These are phyloP conservation scores for Haematococcus lacustris DNA, from an alignment of 139 green algal genomes.

Conservation along the genomic window DNA sequence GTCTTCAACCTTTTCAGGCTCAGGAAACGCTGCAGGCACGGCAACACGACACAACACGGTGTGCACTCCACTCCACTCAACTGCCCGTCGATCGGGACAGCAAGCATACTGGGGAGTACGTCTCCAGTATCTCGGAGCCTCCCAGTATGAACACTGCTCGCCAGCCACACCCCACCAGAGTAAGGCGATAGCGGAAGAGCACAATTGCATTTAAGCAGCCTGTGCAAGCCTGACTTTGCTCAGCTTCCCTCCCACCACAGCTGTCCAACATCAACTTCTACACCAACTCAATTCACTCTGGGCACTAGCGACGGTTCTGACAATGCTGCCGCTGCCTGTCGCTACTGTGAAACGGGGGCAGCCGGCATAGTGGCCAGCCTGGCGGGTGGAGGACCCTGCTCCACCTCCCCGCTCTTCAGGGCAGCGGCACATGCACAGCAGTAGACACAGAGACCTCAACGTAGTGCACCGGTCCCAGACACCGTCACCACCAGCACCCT, in stretches of 20 bases:
- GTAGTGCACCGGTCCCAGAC: not conserved
- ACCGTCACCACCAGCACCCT: not conserved
- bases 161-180: not conserved
- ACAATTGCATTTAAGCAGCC: too few relatives aligned
- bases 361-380: not conserved
- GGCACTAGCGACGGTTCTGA: too few relatives aligned
- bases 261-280: too few relatives aligned
- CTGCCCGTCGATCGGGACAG: too few relatives aligned
- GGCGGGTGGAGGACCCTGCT: not conserved
- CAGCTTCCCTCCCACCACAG: too few relatives aligned
- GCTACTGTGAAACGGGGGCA: too few relatives aligned
- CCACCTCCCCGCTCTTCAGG: not conserved
- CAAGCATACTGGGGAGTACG: not conserved
- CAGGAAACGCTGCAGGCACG: constrained; percentile 6
- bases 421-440: not conserved
- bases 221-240: too few relatives aligned
- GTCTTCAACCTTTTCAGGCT: not conserved
- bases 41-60: not conserved
- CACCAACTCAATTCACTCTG: too few relatives aligned
- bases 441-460: not conserved
- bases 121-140: not conserved
- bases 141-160: not conserved
- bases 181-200: not conserved
- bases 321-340: too few relatives aligned
- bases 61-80: too few relatives aligned